A percentile compares a stretch with the other conserved stretches of the same genome.
phyloP scores from a whole-genome alignment of 345 rosid genomes.

The Murraya paniculata region DNA sequence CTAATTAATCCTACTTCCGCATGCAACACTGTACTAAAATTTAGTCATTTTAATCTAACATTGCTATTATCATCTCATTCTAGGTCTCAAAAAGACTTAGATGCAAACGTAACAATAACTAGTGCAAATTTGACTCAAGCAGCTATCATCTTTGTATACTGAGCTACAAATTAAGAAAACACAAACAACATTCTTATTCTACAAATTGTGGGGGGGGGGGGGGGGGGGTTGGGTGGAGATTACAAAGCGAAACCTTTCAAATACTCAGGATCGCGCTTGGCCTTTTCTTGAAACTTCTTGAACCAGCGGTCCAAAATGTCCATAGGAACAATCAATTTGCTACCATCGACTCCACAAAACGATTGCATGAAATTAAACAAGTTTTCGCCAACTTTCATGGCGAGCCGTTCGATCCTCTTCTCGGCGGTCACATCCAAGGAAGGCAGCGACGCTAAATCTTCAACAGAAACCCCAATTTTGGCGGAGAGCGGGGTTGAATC shows the following conservation, averaged over 20 bases:
- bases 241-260: conserved; percentile 73
- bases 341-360: conserved; percentile 88
- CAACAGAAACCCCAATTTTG: conserved; percentile 88
- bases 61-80: not conserved
- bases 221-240: not conserved
- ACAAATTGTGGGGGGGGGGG: not conserved
- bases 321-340: conserved; percentile 83
- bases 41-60: not conserved
- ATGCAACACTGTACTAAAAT: too few species aligned
- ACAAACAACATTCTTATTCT: not conserved
- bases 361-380: conserved; percentile 96
- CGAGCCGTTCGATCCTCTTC: conserved; percentile 73
- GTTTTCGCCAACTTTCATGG: conserved; percentile 96
- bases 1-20: not conserved
- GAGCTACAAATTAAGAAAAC: not conserved
- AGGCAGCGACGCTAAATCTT: conserved; percentile 58
- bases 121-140: not conserved
- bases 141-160: not conserved
- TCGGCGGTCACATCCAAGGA: conserved; percentile 75
- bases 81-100: not conserved
- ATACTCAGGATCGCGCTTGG: conserved; percentile 85
- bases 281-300: conserved; percentile 88
- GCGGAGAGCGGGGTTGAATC: conserved; percentile 61
- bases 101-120: too few species aligned
- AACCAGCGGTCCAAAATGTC: conserved; percentile 97